Base-by-base conservation (phyloP, 2,329 filamentous ascomycete species). In the Fusarium secorum region DNA sequence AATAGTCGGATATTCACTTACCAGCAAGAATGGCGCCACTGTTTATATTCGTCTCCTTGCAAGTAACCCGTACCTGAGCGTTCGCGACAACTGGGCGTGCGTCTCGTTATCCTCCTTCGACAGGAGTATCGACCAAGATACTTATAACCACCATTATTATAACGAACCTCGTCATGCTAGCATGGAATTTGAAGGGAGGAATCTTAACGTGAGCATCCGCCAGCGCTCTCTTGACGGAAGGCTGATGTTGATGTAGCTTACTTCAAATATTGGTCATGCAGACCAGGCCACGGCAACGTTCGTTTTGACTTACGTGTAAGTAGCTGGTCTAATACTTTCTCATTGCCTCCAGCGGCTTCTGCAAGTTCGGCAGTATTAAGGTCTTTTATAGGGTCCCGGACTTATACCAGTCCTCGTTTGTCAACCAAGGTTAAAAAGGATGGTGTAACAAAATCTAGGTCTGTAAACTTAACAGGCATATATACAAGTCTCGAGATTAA, bases 161-260 rank as follows among this genome's bases (percentile, higher is more conserved):
- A 53, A 53, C 11, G 49, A 41, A 17, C 49, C 49, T 8, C 49
- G 10, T 1, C 49, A 53, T 8, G 15, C 24, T 4, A 53, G 33
- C 20, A 28, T 14, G 15, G 9, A n/a, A 5, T 53, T 53, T 6
- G 49, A 41, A 18, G 35, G n/a, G 15, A 26, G 49, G 8, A 30
- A 35, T 0, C 35, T 53, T 6, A 30, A 22, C 0, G 49, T 53
- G 5, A 28, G 49, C 11, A 17, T 20, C 14, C 3, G 0, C 4
- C 6, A 3, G 7, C 3, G 9, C 0, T 4, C 1, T 5, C 6
- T 17, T 6, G 13, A n/a, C 49, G 1, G 22, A 24, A 18, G 3
- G 5, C 30, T 51, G 6, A 51, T 22, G 2, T 20, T 8, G 2
- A 11, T 11, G 0, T 11, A 53, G 35, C 49, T 53, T n/a, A 41